A percentile compares a stretch with the other conserved stretches of the same genome.
Conservation (phyloP, 208 protist genomes). For the Wallacemonas sp. region DNA sequence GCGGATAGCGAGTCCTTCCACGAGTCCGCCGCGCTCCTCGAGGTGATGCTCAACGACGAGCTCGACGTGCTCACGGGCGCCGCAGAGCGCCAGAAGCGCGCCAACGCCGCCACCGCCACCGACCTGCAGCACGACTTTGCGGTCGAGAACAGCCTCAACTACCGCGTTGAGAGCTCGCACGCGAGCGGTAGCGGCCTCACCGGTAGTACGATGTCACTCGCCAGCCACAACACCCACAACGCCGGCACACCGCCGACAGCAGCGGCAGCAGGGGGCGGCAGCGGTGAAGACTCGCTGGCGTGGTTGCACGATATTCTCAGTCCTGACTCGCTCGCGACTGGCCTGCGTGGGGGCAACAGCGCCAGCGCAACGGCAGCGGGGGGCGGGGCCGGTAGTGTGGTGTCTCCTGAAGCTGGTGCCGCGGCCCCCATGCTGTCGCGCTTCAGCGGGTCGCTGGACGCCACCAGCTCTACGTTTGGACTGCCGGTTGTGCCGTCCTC, state of each 20-base stretch:
- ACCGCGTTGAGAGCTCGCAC: constrained; percentile 31
- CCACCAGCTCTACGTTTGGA: constrained; percentile 2
- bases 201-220: not conserved
- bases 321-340: constrained; percentile 40
- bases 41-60: constrained; percentile 72
- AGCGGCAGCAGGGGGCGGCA: constrained; percentile 16
- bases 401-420: not conserved
- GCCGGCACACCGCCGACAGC: not conserved
- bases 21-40: constrained; percentile 77
- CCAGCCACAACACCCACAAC: constrained; percentile 1
- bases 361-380: not conserved
- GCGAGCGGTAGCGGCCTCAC: not conserved
- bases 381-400: not conserved
- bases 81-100: constrained; percentile 21
- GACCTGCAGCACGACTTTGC: constrained; percentile 51
- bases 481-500: not conserved
- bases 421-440: not conserved
- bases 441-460: not conserved
- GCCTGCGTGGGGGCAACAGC: constrained; percentile 15
- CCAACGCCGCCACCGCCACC: constrained; percentile 25
- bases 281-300: constrained; percentile 64
- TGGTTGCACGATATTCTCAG: constrained; percentile 86
- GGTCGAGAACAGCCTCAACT: constrained; percentile 64
- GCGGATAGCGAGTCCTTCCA: constrained; percentile 59
- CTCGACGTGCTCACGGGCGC: constrained; percentile 30